Evolutionary conservation across 2,329 filamentous ascomycete species (phyloP), one percentile per base, ranked within the genome.

Genomic region (Cryphonectria parasitica): DNA sequence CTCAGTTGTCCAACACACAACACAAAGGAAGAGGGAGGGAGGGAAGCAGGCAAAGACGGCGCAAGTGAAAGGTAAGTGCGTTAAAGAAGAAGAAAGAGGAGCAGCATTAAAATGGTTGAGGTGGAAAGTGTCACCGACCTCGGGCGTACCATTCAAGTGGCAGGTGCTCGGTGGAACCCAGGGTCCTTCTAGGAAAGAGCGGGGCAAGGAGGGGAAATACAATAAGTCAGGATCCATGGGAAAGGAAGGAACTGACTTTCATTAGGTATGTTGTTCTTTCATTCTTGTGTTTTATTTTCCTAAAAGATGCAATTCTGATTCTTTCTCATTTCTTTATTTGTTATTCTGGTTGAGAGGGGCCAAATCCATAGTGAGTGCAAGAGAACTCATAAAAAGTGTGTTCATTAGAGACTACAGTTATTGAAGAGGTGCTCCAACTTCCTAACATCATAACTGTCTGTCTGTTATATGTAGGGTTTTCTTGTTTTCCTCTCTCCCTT

Each of bases 401-500:
- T 56, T n/a, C 52, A 58, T 58, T 68, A 70, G 25, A 60, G 49
- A 70, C 66, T 70, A 71, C 28, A 49, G 52, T 54, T 70, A 72
- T 71, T 43, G 64, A 43, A 66, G 56, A 64, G 63, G 66, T 72
- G 66, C 68, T 60, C 71, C 65, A 70, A 68, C 61, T 70, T 68
- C 66, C 63, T 69, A 71, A 69, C 68, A 68, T 70, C 54, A 11
- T 45, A 28, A 52, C 43, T 66, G 54, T 1, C 54, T 62, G 31
- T 28, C 56, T 22, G 61, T 36, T 43, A 64, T 66, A 49, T 17
- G 41, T 65, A 69, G 45, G 19, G 31, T 56, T 6, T 19, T 22
- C 19, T 8, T 49, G 5, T 45, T 45, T 7, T 45, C 17, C 22
- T 49, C 19, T n/a, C 36, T 49, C 45, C 22, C 22, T 49, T 19